Conservation (phyloP, 192 early-diverging fungal genomes). For the Backusella luteola region DNA sequence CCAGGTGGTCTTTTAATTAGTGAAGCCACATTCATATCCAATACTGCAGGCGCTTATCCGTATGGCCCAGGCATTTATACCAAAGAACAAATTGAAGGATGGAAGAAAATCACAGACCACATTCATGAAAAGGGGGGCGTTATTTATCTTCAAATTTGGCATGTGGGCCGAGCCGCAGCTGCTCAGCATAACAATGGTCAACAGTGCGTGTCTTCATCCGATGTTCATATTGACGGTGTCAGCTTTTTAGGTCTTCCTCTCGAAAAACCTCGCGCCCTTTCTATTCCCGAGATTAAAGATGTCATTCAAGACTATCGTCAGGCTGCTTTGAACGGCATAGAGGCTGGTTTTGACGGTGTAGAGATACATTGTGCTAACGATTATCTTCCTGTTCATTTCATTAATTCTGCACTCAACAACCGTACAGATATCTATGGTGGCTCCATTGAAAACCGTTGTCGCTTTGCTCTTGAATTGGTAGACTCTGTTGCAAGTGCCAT, state of each 20-base stretch:
- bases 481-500: slow-evolving; percentile 26
- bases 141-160: slow-evolving; percentile 61
- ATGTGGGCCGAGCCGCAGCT: slow-evolving; percentile 19
- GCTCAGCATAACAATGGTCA: neutral
- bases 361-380: slow-evolving; percentile 93
- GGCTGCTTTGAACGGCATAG: slow-evolving; percentile 67
- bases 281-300: neutral
- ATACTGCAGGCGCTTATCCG: slow-evolving; percentile 13
- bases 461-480: slow-evolving; percentile 29
- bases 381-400: slow-evolving; percentile 81
- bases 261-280: slow-evolving; percentile 22
- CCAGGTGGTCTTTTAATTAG: slow-evolving; percentile 24
- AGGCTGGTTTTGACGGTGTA: slow-evolving; percentile 84
- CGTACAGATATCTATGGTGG: slow-evolving; percentile 57
- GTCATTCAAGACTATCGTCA: slow-evolving; percentile 8
- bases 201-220: slow-evolving; percentile 16
- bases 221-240: slow-evolving; percentile 15
- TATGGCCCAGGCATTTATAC: slow-evolving; percentile 38
- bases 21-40: slow-evolving; percentile 23
- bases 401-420: slow-evolving; percentile 77
- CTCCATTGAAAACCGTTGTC: slow-evolving; percentile 27
- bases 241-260: slow-evolving; percentile 1
- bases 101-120: slow-evolving; percentile 52
- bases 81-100: slow-evolving; percentile 40
- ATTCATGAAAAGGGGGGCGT: slow-evolving; percentile 53